Evolutionary conservation across 495 filamentous ascomycete species (phyloP).

Genomic region (Daldinia childiae): DNA sequence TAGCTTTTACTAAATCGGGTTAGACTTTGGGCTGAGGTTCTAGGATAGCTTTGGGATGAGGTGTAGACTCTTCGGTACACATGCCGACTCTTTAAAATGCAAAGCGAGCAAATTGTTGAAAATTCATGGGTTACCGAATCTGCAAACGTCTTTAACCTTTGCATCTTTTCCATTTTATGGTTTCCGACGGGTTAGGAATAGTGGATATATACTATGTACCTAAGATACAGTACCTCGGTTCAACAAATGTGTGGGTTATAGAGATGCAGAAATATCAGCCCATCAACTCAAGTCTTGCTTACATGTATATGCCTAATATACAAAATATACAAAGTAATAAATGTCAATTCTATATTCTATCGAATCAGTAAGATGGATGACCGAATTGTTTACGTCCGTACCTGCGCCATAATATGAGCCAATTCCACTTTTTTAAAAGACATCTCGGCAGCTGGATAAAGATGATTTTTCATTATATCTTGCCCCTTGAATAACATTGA

Average conservation of each 20-base stretch:
- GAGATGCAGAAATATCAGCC: background rate
- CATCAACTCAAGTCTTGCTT: background rate
- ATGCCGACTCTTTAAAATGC: conserved; percentile 8
- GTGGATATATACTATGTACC: background rate
- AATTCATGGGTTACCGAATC: background rate
- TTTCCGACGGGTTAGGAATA: background rate
- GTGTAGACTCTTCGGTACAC: conserved; percentile 26
- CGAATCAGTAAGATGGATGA: background rate
- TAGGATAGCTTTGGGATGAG: no score
- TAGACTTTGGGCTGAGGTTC: no score
- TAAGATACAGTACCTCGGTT: background rate
- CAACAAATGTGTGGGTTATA: background rate
- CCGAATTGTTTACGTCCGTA: background rate
- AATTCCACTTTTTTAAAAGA: conserved; percentile 6
- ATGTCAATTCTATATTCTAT: conserved; percentile 1
- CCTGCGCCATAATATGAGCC: background rate
- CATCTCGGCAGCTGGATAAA: background rate
- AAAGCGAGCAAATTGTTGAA: background rate
- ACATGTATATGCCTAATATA: background rate
- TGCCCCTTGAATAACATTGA: background rate
- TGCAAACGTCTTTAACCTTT: background rate
- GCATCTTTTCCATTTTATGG: background rate
- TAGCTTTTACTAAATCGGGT: no score
- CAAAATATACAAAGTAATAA: background rate
- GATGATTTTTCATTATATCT: background rate